Evolutionary conservation across 352 stramenopile species (phyloP), one percentile per base, ranked within the genome.

Genomic region (Phytopythium cucurbitacearum): DNA sequence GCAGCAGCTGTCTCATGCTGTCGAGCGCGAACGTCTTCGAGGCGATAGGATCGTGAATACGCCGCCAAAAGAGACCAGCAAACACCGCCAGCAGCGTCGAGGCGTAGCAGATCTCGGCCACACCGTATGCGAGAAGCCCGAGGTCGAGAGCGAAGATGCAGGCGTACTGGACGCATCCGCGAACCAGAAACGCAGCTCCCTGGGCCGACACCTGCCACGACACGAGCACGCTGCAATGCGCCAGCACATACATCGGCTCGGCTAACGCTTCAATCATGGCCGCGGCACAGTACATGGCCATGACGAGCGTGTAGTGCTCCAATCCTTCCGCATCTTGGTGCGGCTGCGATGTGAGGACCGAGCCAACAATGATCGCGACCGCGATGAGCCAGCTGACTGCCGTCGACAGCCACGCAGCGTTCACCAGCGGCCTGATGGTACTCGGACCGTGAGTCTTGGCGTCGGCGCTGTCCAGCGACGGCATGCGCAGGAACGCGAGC

Each of bases 191-290:
- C 2, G 73, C 86, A 16, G 73, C 71, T 47, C 76, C 85, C 56
- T 94, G 81, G 32, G 84, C 82, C 5, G 79, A 71, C 6, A 93
- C 85, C 50, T 91, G 82, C 75, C 85, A 86, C n/a, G 72, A 80
- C n/a, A 94, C 85, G 36, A 87, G 60, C 38, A 94, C 79, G 53
- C 73, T 87, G 48, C 71, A 85, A 60, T 93, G 76, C 0, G 81
- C 77, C 39, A 94, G 62, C 41, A 93, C 59, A 40, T 88, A 94
- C 78, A 96, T 86, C 0, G 85, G 82, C 60, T 96, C 86, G 1
- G 80, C 85, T 7, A 87, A 47, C 7, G 82, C 79, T 55, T 96
- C 86, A 37, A 93, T 65, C 69, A 84, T 87, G 48, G 85, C 85
- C 34, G 84, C 80, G 15, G 73, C 53, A 54, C 80, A 91, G 50